phyloP scores from a whole-genome alignment of 2,329 filamentous ascomycete genomes.

The Microsporum audouinii region DNA sequence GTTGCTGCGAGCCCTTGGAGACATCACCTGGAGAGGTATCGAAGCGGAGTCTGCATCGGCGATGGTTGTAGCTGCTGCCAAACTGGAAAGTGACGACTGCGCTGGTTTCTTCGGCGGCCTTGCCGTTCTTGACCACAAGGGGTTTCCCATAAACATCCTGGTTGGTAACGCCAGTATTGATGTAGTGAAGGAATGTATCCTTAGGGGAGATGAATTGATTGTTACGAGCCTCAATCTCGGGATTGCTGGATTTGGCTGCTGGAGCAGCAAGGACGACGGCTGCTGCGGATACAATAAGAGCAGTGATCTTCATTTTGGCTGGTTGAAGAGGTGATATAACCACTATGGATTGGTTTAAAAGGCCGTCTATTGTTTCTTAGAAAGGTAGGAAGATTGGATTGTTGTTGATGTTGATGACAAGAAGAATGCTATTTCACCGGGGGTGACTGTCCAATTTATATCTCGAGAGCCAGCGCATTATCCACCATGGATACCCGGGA shows the following conservation, averaged over 20 bases:
- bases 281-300: conserved; percentile 10
- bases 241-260: background rate
- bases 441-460: conserved; percentile 6
- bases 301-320: conserved; percentile 14
- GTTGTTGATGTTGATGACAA: background rate
- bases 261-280: conserved; percentile 12
- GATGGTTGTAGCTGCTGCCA: conserved; percentile 10
- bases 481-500: background rate
- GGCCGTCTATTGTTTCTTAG: background rate
- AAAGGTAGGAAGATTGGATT: background rate
- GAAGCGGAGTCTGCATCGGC: conserved; percentile 18
- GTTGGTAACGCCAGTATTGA: conserved; percentile 15
- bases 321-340: background rate
- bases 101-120: conserved; percentile 16
- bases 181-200: conserved; percentile 18
- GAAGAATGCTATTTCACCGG: background rate
- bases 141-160: conserved; percentile 18
- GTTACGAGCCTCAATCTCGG: conserved; percentile 9
- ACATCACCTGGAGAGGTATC: conserved; percentile 16
- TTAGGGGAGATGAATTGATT: conserved; percentile 14
- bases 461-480: background rate
- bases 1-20: conserved; percentile 17
- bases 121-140: conserved; percentile 19
- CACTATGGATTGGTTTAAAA: background rate
- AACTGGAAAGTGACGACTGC: conserved; percentile 19